Evolutionary conservation across 495 filamentous ascomycete genomes (phyloP).

Genomic region (Baudoinia panamericana): DNA sequence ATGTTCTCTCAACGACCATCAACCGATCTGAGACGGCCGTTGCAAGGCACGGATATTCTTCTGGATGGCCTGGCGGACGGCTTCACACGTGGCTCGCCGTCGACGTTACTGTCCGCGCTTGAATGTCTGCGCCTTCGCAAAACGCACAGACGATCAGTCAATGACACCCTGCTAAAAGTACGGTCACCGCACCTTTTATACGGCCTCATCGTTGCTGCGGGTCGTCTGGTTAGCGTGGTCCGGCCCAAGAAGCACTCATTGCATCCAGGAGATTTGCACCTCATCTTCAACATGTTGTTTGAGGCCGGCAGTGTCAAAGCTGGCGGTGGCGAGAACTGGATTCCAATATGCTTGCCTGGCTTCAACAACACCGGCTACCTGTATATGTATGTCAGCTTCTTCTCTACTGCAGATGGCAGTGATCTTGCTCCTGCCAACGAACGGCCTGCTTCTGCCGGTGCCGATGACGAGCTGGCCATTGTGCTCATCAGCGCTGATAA

Average conservation of each 20-base stretch:
- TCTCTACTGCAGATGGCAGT: constrained; percentile 40
- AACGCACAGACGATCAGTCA: constrained; percentile 70
- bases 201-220: constrained; percentile 87
- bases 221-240: constrained; percentile 84
- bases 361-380: constrained; percentile 98
- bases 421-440: constrained; percentile 15
- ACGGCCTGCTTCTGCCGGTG: constrained; percentile 27
- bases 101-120: constrained; percentile 73
- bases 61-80: constrained; percentile 85
- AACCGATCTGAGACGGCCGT: constrained; percentile 79
- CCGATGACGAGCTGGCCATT: constrained; percentile 71
- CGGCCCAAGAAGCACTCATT: constrained; percentile 89
- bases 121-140: constrained; percentile 85
- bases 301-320: constrained; percentile 78
- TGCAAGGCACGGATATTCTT: constrained; percentile 84
- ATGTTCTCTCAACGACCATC: constrained; percentile 84
- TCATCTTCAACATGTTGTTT: constrained; percentile 99
- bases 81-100: constrained; percentile 85
- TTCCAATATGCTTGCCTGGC: constrained; percentile 86
- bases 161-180: constrained; percentile 68
- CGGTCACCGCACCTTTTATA: constrained; percentile 70
- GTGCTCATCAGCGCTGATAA: constrained; percentile 86
- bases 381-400: constrained; percentile 97
- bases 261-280: constrained; percentile 87
- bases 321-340: constrained; percentile 92